Evolutionary conservation across 805 yeast genomes (phyloP).

Genomic region (Saccharomycopsis fibuligera): DNA sequence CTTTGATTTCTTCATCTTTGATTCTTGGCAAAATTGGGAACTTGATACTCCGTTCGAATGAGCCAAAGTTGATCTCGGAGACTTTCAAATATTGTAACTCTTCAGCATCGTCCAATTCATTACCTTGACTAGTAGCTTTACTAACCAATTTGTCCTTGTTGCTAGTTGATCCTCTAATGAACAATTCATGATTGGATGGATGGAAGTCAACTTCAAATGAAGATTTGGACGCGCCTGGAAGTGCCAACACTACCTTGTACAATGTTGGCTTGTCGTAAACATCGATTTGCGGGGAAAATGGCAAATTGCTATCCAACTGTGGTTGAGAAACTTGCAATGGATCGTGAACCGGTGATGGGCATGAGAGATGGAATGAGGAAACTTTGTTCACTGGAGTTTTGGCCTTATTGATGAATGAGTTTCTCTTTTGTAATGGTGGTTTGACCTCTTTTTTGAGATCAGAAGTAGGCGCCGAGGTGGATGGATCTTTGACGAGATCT

Average conservation of each 20-base stretch:
- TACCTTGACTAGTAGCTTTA: too few species aligned
- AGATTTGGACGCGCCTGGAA: slow-evolving; percentile 54
- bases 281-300: slow-evolving; percentile 54
- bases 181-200: slow-evolving; percentile 47
- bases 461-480: background rate
- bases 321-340: slow-evolving; percentile 42
- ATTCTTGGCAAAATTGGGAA: slow-evolving; percentile 49
- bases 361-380: slow-evolving; percentile 24
- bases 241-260: slow-evolving; percentile 43
- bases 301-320: slow-evolving; percentile 34
- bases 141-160: slow-evolving; percentile 22
- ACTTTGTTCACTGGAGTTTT: slow-evolving; percentile 3
- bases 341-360: slow-evolving; percentile 32
- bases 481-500: too few species aligned
- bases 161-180: slow-evolving; percentile 38
- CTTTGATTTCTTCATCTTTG: slow-evolving; percentile 47
- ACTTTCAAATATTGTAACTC: slow-evolving; percentile 36
- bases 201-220: slow-evolving; percentile 53
- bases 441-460: background rate
- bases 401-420: too few species aligned
- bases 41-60: slow-evolving; percentile 50
- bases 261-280: slow-evolving; percentile 44
- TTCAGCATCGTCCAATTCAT: slow-evolving; percentile 29
- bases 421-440: background rate
- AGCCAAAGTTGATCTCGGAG: slow-evolving; percentile 50